Base-by-base conservation (phyloP, 2,329 filamentous ascomycete genomes). In the Claviceps sorghi region DNA sequence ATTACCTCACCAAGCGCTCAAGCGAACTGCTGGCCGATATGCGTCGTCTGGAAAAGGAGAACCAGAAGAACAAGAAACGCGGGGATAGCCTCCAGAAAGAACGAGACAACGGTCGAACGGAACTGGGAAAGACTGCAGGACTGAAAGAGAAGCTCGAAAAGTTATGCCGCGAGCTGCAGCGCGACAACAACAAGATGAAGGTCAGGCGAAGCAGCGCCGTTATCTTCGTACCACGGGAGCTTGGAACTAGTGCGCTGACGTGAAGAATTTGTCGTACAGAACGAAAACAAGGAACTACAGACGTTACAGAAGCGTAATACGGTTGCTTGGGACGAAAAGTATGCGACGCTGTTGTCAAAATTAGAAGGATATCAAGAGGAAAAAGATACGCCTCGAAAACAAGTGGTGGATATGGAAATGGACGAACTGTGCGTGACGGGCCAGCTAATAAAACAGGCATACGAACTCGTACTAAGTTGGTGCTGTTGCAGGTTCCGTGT, bases 171-270 rank as follows among this genome's bases (percentile, higher is more conserved):
- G 93, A 98, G 67, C 77, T 98, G 52, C 93, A 94, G 55, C 86
- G 91, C 61, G 93, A 98, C 64, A 98, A 98, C 68, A 97, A 97
- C 70, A 94, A 95, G 71, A 82, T 98, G 58, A 97, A 97, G 84
- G 88, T 93, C 69, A 60, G 58, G 45, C 36, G 65, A 48, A 17
- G 7, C 19, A 40, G 30, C 30, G 34, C 11, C 19, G 7, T 21
- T 29, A 30, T 44, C 2, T 21, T 29, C 26, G 15, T 17, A 36
- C 41, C 41, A 22, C 17, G 7, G 6, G 8, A 32, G 32, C 29
- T 15, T 2, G n/a, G 56, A 36, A 40, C n/a, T 22, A 10, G 21
- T 42, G 48, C 49, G 52, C 64, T 68, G 56, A 67, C 55, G 42
- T 45, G 30, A 46, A 44, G 11, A 42, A 32, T 30, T 44, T 52